phyloP scores from a whole-genome alignment of 768 basidiomycete species.

The Psilocybe cubensis region DNA sequence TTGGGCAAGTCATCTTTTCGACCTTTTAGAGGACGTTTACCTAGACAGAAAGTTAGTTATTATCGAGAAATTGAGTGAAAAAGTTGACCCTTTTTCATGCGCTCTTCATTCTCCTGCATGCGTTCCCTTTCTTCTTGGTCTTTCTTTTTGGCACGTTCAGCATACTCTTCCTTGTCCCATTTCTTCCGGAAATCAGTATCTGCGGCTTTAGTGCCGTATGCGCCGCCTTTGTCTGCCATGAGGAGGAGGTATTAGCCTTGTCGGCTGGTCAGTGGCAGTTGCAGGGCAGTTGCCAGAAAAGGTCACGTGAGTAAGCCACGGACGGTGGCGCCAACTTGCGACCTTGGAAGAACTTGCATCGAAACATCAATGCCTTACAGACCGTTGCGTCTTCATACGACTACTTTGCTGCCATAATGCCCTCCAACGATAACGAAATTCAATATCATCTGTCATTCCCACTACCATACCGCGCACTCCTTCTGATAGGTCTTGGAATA shows the following conservation, averaged over 20 bases:
- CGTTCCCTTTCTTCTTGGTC: conserved; percentile 81
- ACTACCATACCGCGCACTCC: conserved; percentile 89
- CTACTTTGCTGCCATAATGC: conserved; percentile 20
- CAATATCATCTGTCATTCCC: conserved; percentile 69
- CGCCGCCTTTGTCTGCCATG: conserved; percentile 45
- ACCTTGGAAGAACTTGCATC: not conserved
- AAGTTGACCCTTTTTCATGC: conserved; percentile 75
- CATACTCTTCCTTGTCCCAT: conserved; percentile 95
- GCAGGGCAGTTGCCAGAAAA: too few species aligned
- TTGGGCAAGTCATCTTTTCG: conserved; percentile 86
- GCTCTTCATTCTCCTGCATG: conserved; percentile 86
- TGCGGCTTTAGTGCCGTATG: conserved; percentile 46
- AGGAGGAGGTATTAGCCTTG: not conserved
- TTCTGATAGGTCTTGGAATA: conserved; percentile 77
- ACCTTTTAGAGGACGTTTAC: conserved; percentile 79
- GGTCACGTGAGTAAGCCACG: conserved; percentile 5
- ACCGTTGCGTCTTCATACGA: conserved; percentile 1
- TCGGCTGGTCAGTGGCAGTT: too few species aligned
- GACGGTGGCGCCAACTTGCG: not conserved
- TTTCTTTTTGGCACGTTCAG: conserved; percentile 80
- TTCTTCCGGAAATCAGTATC: conserved; percentile 86
- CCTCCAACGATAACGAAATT: conserved; percentile 34
- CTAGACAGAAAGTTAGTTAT: conserved; percentile 37
- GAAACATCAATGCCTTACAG: conserved; percentile 18
- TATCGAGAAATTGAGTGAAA: not conserved